Evolutionary conservation across 2,329 filamentous ascomycete genomes (phyloP).

Genomic region (Rhynchosporium agropyri): DNA sequence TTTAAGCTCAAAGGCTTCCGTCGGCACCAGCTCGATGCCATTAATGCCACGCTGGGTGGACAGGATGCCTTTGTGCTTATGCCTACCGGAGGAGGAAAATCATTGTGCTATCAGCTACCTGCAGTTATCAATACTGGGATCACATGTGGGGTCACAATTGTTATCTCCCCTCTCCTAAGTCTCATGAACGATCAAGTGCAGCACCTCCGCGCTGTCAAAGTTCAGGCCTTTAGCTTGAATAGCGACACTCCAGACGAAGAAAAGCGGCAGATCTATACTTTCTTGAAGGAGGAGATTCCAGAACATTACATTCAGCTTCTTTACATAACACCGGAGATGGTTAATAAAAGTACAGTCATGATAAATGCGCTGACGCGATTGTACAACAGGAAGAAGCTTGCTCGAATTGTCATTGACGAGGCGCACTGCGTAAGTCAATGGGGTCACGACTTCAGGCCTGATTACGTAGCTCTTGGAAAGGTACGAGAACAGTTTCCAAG

Average conservation of each 20-base stretch:
- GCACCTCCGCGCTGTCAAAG: conserved; percentile 73
- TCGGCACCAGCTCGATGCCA: conserved; percentile 89
- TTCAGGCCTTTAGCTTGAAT: conserved; percentile 82
- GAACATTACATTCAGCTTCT: conserved; percentile 82
- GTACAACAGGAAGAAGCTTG: conserved; percentile 72
- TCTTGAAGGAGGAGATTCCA: conserved; percentile 60
- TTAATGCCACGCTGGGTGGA: conserved; percentile 86
- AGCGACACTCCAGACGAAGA: conserved; percentile 68
- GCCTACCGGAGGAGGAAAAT: conserved; percentile 97
- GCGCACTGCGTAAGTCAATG: conserved; percentile 99
- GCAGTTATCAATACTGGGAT: conserved; percentile 79
- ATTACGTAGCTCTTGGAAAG: conserved; percentile 85
- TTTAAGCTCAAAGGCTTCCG: conserved; percentile 89
- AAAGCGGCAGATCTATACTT: conserved; percentile 69
- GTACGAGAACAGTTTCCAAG: conserved; percentile 72
- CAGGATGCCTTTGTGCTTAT: conserved; percentile 94
- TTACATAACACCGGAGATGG: conserved; percentile 97
- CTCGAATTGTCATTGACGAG: conserved; percentile 94
- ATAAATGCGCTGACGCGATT: conserved; percentile 66
- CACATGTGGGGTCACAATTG: conserved; percentile 85
- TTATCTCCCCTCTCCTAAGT: conserved; percentile 92
- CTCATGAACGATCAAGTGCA: conserved; percentile 97
- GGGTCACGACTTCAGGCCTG: conserved; percentile 96
- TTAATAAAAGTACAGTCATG: conserved; percentile 77
- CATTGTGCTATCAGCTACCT: conserved; percentile 93